Percentiles rank a stretch among this genome's conserved stretches.
Evolutionary conservation across 306 rosid genomes (phyloP).

Genomic region (Castanospermum australe): DNA sequence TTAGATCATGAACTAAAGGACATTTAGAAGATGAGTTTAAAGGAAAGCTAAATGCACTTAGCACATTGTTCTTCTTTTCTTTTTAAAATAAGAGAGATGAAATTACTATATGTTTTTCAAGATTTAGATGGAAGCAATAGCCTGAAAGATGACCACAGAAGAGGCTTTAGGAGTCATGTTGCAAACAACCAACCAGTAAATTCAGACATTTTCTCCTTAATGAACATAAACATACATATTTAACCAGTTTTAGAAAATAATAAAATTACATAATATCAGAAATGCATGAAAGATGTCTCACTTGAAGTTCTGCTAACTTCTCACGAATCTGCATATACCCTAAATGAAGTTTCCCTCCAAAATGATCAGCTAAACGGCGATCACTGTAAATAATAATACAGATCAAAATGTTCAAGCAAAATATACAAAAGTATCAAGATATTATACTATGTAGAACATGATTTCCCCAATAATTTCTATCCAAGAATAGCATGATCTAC

Average conservation of each 20-base stretch:
- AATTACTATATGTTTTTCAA: not conserved
- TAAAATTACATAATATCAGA: not conserved
- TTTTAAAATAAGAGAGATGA: not conserved
- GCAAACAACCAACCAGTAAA: slow-evolving; percentile 17
- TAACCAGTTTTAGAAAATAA: not conserved
- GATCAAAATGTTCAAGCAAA: slow-evolving; percentile 39
- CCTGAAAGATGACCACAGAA: not conserved
- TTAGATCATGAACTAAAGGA: slow-evolving; percentile 32
- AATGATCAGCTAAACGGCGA: slow-evolving; percentile 99
- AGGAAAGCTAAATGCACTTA: not conserved
- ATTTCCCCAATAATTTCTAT: slow-evolving; percentile 57
- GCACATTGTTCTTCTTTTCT: not conserved
- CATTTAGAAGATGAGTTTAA: slow-evolving; percentile 9
- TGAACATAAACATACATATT: not conserved
- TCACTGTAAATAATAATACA: slow-evolving; percentile 67
- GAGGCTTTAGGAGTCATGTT: slow-evolving; percentile 1
- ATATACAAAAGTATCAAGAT: slow-evolving; percentile 24
- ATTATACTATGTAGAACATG: slow-evolving; percentile 28
- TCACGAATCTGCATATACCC: slow-evolving; percentile 99
- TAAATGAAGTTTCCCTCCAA: slow-evolving; percentile 98
- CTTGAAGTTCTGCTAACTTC: slow-evolving; percentile 93
- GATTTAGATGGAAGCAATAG: slow-evolving; percentile 6
- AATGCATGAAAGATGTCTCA: slow-evolving; percentile 37
- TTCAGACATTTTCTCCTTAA: not conserved
- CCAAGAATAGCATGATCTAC: slow-evolving; percentile 81